Evolutionary conservation across 2,329 filamentous ascomycete species (phyloP).

Genomic region (Graphiopsis chlorocephala): DNA sequence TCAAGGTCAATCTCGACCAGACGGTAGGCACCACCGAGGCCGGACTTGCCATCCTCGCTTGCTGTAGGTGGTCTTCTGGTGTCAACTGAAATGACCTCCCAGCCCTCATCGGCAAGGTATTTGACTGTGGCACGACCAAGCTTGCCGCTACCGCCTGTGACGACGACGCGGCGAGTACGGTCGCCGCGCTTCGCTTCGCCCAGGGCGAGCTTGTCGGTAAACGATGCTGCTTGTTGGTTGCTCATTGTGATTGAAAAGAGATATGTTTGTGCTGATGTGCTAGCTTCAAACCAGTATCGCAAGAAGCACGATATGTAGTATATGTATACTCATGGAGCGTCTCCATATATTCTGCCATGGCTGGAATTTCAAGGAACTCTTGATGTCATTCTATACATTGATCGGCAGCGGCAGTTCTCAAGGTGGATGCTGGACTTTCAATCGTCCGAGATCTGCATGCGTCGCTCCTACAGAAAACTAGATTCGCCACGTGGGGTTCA

Average conservation of each 20-base stretch:
- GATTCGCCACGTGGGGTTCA: background rate
- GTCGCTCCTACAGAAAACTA: background rate
- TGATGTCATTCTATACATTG: slow-evolving; percentile 4
- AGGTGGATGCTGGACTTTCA: slow-evolving; percentile 2
- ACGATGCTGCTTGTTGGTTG: slow-evolving; percentile 16
- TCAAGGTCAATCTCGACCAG: slow-evolving; percentile 26
- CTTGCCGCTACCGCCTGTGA: slow-evolving; percentile 26
- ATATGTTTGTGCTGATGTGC: background rate
- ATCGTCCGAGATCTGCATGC: slow-evolving; percentile 6
- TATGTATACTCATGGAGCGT: background rate
- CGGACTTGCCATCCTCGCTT: slow-evolving; percentile 26
- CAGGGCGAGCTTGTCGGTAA: slow-evolving; percentile 25
- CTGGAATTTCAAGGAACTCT: slow-evolving; percentile 1
- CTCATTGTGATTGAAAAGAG: background rate
- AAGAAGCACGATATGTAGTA: background rate
- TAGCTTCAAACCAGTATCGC: background rate
- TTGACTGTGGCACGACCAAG: slow-evolving; percentile 25
- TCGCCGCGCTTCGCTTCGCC: slow-evolving; percentile 24
- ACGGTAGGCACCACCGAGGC: slow-evolving; percentile 24
- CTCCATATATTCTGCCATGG: slow-evolving; percentile 3
- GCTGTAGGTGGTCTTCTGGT: slow-evolving; percentile 24
- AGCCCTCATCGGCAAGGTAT: slow-evolving; percentile 26
- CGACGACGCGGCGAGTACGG: slow-evolving; percentile 22
- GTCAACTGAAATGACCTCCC: slow-evolving; percentile 27
- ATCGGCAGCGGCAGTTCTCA: slow-evolving; percentile 6